Conservation (phyloP, 257 asterid species). For the Solanum tarapatanum region DNA sequence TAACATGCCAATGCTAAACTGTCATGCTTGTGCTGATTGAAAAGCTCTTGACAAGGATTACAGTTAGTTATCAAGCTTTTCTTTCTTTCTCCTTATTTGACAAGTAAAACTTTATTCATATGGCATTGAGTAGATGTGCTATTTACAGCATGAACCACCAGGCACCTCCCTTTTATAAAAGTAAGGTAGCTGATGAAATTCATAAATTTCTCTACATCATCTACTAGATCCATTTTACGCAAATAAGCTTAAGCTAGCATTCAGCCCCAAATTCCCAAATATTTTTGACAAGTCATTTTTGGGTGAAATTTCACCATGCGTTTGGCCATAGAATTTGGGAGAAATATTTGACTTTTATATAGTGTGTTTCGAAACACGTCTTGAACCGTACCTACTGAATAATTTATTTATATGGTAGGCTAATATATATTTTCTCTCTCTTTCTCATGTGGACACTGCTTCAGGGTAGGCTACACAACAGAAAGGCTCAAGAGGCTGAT, state of each 20-base stretch:
- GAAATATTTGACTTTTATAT: background rate
- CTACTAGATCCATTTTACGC: background rate
- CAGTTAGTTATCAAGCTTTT: background rate
- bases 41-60: background rate
- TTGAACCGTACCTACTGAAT: background rate
- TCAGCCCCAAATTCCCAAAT: background rate
- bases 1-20: background rate
- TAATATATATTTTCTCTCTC: background rate
- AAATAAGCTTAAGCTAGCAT: background rate
- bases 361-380: background rate
- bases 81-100: background rate
- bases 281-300: background rate
- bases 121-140: background rate
- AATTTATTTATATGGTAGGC: background rate
- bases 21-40: background rate
- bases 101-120: background rate
- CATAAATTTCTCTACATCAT: background rate
- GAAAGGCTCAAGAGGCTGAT: slow-evolving; percentile 77
- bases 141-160: background rate
- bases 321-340: background rate
- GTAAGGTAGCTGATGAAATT: background rate
- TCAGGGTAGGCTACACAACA: slow-evolving; percentile 70
- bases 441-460: background rate
- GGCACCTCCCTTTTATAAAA: background rate
- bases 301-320: background rate